A percentile compares a stretch with the other conserved stretches of the same genome.
These are phyloP conservation scores for Choanephora cucurbitarum DNA, from an alignment of 371 early-diverging fungal species.

Conservation along the genomic window DNA sequence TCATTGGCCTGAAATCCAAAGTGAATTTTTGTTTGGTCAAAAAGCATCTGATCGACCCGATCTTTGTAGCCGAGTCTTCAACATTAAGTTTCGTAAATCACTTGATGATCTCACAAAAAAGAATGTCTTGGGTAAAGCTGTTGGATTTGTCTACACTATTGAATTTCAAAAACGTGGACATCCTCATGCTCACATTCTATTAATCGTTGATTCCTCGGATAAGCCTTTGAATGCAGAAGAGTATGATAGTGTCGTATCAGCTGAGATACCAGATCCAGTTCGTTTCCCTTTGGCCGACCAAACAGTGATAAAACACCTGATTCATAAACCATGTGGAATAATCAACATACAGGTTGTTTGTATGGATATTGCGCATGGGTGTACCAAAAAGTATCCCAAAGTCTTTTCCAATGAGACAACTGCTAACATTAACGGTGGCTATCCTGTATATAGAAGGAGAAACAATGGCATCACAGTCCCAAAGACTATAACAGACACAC, in stretches of 20 bases:
- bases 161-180: slow-evolving; percentile 38
- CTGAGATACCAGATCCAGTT: slow-evolving; percentile 3
- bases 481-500: no score
- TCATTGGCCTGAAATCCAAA: slow-evolving; percentile 28
- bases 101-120: slow-evolving; percentile 27
- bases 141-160: slow-evolving; percentile 7
- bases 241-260: neutral
- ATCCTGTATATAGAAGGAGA: slow-evolving; percentile 1
- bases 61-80: slow-evolving; percentile 23
- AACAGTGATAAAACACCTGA: slow-evolving; percentile 30
- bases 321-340: slow-evolving; percentile 40
- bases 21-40: slow-evolving; percentile 15
- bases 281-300: slow-evolving; percentile 28
- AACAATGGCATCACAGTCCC: neutral
- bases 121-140: slow-evolving; percentile 16
- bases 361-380: slow-evolving; percentile 28
- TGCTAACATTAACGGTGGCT: neutral
- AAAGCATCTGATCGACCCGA: slow-evolving; percentile 22
- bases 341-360: slow-evolving; percentile 24
- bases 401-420: slow-evolving; percentile 21
- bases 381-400: slow-evolving; percentile 29
- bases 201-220: neutral
- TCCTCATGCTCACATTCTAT: slow-evolving; percentile 13
- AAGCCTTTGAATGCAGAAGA: neutral
- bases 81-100: slow-evolving; percentile 23